These are phyloP conservation scores for Pseudogymnoascus sp. DNA, from an alignment of 2,329 filamentous ascomycete species.

Conservation along the genomic window DNA sequence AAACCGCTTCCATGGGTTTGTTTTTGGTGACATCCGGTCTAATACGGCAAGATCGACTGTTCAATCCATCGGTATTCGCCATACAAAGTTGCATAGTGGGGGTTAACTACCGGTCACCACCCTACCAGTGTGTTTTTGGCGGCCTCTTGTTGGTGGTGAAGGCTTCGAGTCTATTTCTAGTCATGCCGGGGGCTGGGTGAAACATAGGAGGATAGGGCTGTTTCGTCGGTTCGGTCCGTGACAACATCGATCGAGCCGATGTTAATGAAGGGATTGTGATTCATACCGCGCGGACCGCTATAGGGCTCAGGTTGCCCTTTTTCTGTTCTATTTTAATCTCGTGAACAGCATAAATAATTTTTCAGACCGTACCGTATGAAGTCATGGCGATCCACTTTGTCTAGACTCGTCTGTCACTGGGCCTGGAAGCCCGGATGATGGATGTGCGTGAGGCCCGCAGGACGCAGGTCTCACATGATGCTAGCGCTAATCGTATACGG, in stretches of 20 bases:
- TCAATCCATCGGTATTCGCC: neutral
- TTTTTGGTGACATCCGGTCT: neutral
- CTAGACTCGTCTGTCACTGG: conserved; percentile 6
- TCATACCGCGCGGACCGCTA: conserved; percentile 1
- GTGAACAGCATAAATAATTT: neutral
- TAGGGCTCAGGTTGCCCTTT: neutral
- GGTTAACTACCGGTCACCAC: neutral
- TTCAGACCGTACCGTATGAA: neutral
- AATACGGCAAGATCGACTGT: conserved; percentile 4
- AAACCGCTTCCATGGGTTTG: neutral
- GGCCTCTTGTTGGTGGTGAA: neutral
- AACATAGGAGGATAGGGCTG: neutral
- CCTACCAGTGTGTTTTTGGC: neutral
- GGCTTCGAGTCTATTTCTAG: neutral
- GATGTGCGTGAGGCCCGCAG: neutral
- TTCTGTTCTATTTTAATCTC: conserved; percentile 3
- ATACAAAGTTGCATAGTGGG: neutral
- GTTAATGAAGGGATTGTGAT: neutral
- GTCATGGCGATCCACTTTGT: neutral
- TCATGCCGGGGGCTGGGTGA: neutral
- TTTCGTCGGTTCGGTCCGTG: conserved; percentile 3
- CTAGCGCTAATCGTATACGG: neutral
- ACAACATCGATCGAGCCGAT: neutral
- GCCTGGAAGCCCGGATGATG: neutral
- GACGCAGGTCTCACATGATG: conserved; percentile 4